A percentile compares a stretch with the other conserved stretches of the same genome.
Evolutionary conservation across 768 basidiomycete species (phyloP).

Genomic region (Suillus subluteus): DNA sequence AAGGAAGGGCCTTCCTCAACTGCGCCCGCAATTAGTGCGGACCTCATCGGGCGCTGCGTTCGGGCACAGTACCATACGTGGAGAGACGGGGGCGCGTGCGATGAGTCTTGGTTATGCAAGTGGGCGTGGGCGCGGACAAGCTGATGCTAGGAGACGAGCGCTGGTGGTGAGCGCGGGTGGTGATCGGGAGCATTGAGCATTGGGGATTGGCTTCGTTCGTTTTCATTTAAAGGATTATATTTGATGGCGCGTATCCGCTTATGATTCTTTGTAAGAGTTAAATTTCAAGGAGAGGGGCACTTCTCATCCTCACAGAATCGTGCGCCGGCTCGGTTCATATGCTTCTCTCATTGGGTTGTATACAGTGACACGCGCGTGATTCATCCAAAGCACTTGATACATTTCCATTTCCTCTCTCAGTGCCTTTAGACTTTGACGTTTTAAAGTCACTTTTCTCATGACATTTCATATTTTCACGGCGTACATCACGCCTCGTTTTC

Average conservation of each 20-base stretch:
- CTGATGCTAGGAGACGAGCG: constrained; percentile 28
- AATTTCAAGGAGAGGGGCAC: background rate
- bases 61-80: constrained; percentile 5
- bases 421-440: too few species aligned
- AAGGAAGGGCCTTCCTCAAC: constrained; percentile 11
- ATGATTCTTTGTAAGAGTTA: background rate
- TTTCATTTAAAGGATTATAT: background rate
- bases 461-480: too few species aligned
- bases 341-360: background rate
- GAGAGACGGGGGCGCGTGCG: constrained; percentile 28
- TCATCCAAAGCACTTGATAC: too few species aligned
- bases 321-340: background rate
- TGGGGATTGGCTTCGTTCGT: background rate
- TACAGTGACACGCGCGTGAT: too few species aligned
- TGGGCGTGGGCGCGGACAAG: constrained; percentile 18
- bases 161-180: constrained; percentile 25
- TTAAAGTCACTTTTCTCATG: too few species aligned
- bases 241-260: background rate
- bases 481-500: too few species aligned
- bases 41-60: background rate
- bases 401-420: too few species aligned
- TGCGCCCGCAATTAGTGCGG: background rate
- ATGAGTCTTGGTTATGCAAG: constrained; percentile 31
- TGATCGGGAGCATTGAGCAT: constrained; percentile 20
- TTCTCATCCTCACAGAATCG: background rate